These are phyloP conservation scores for Cladorrhinum sp. DNA, from an alignment of 2,329 filamentous ascomycete species.

Conservation along the genomic window DNA sequence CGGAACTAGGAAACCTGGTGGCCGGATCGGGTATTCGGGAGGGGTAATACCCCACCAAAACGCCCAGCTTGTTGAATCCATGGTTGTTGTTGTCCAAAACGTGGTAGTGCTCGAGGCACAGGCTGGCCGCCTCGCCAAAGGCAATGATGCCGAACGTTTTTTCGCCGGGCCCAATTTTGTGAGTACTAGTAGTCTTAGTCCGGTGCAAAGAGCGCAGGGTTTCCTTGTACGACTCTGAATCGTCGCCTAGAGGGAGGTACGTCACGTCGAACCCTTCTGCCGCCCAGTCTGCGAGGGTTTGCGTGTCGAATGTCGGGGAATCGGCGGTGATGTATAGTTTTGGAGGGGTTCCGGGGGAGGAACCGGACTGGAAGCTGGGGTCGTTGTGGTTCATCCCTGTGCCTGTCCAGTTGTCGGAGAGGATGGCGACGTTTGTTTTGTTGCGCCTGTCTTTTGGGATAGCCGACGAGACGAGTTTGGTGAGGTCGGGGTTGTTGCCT, in stretches of 20 bases:
- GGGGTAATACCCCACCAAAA: constrained; percentile 46
- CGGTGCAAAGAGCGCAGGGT: constrained; percentile 36
- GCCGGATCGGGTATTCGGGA: constrained; percentile 42
- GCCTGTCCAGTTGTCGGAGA: constrained; percentile 28
- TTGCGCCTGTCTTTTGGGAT: constrained; percentile 9
- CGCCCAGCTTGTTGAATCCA: constrained; percentile 41
- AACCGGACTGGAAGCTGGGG: constrained; percentile 39
- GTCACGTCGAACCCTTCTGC: constrained; percentile 43
- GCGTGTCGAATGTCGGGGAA: constrained; percentile 40
- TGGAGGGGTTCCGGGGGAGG: constrained; percentile 38
- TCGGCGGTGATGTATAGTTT: constrained; percentile 45
- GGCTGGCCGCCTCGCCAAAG: constrained; percentile 42
- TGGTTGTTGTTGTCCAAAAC: constrained; percentile 44
- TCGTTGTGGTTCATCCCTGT: constrained; percentile 38
- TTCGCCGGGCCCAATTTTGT: constrained; percentile 39
- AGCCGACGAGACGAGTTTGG: constrained; percentile 10
- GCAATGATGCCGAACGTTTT: constrained; percentile 45
- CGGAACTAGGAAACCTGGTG: constrained; percentile 39
- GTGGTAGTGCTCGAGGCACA: constrained; percentile 45
- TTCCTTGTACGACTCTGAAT: constrained; percentile 33
- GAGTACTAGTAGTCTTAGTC: too few species aligned
- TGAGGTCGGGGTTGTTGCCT: constrained; percentile 3
- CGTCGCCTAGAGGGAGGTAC: constrained; percentile 40
- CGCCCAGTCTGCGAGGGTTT: constrained; percentile 39
- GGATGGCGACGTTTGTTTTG: constrained; percentile 18